Evolutionary conservation across 257 asterid genomes (phyloP).

Genomic region (Lycium barbarum): DNA sequence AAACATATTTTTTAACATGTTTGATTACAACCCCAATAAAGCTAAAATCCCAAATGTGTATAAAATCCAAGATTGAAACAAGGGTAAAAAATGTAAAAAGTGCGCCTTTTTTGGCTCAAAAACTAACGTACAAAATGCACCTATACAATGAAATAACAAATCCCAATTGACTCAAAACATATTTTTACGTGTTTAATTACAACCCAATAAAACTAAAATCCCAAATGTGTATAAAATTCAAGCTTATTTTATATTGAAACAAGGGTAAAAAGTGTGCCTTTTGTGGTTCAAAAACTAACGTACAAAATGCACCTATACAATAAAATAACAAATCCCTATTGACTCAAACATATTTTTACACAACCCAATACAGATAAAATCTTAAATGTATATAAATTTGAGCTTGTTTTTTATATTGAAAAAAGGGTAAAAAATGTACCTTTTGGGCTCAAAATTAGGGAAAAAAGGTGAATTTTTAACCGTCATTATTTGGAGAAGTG

Average conservation of each 20-base stretch:
- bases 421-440: slow-evolving; percentile 26
- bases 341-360: not conserved
- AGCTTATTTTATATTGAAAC: not conserved
- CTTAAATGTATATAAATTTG: not conserved
- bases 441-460: slow-evolving; percentile 44
- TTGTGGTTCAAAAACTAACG: slow-evolving; percentile 36
- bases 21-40: too few species aligned
- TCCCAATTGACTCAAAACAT: slow-evolving; percentile 14
- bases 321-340: not conserved
- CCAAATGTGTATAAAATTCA: not conserved
- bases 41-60: too few species aligned
- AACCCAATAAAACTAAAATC: not conserved
- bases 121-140: not conserved
- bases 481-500: slow-evolving; percentile 43
- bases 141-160: too few species aligned
- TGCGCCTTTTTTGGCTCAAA: slow-evolving; percentile 43
- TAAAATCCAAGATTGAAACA: too few species aligned
- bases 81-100: too few species aligned
- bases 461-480: slow-evolving; percentile 32
- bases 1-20: not conserved
- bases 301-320: slow-evolving; percentile 13
- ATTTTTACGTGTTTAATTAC: too few species aligned
- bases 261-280: slow-evolving; percentile 24
- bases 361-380: not conserved
- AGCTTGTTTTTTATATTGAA: not conserved